A percentile compares a stretch with the other conserved stretches of the same genome.
Conservation (phyloP, 371 early-diverging fungal species). For the Mortierella sp. region DNA sequence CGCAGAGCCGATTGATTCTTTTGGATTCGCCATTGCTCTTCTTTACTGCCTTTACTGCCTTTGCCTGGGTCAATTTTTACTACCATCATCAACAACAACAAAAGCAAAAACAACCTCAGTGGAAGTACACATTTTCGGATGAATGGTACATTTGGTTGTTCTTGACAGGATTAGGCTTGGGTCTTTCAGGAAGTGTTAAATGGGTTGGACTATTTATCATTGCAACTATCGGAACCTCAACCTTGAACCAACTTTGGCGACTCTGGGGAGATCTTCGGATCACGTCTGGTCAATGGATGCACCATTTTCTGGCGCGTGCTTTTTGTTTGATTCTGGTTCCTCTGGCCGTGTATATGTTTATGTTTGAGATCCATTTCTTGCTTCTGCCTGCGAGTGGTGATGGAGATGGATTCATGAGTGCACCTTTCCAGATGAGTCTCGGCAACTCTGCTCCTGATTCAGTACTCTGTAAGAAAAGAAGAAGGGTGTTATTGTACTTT, state of each 20-base stretch:
- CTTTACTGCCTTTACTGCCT: constrained; percentile 78
- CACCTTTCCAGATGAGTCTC: constrained; percentile 78
- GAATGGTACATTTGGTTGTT: constrained; percentile 81
- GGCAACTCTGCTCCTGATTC: constrained; percentile 53
- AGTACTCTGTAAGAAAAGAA: constrained; percentile 31
- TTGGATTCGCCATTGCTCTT: constrained; percentile 91
- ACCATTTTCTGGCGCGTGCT: constrained; percentile 70
- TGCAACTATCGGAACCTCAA: constrained; percentile 86
- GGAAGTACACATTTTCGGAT: constrained; percentile 65
- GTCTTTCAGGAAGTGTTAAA: constrained; percentile 76
- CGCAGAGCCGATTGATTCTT: constrained; percentile 91
- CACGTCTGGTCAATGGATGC: constrained; percentile 39
- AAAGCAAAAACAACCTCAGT: constrained; percentile 7
- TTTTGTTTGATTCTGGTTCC: constrained; percentile 87
- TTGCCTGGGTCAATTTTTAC: constrained; percentile 81
- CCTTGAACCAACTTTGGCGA: constrained; percentile 90
- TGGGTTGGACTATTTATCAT: constrained; percentile 95
- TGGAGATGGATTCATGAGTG: constrained; percentile 84
- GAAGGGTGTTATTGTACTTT: background rate
- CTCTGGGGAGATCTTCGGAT: constrained; percentile 77
- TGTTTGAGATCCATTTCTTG: constrained; percentile 89
- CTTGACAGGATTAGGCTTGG: constrained; percentile 78
- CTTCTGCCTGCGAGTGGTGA: constrained; percentile 74
- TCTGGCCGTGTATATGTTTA: constrained; percentile 75
- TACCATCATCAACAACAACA: constrained; percentile 4